These are phyloP conservation scores for Balakata baccata DNA, from an alignment of 345 rosid species.

Conservation along the genomic window DNA sequence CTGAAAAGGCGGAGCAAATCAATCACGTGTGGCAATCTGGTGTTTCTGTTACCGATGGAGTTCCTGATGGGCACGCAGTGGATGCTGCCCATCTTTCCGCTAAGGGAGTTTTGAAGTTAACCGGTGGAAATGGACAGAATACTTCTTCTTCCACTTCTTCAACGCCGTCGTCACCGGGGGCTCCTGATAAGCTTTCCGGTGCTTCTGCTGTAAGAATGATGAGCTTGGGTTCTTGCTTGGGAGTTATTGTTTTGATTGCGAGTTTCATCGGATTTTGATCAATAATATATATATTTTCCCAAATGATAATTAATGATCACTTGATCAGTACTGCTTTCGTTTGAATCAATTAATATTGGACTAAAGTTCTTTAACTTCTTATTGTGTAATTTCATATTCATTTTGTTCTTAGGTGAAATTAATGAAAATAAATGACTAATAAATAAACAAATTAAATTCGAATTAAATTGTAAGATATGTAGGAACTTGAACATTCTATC, in stretches of 20 bases:
- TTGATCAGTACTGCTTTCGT: neutral
- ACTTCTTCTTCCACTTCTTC: neutral
- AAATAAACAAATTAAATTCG: too few relatives aligned
- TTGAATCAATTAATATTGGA: neutral
- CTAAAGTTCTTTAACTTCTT: too few relatives aligned
- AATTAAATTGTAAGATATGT: too few relatives aligned
- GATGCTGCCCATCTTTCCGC: neutral
- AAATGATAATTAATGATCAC: too few relatives aligned
- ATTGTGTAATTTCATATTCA: too few relatives aligned
- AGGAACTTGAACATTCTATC: too few relatives aligned
- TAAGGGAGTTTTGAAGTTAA: neutral
- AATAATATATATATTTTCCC: too few relatives aligned
- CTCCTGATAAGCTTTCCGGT: neutral
- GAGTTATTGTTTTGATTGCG: neutral
- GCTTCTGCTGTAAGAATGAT: neutral
- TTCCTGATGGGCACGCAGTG: neutral
- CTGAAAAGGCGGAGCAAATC: neutral
- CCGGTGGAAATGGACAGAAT: neutral
- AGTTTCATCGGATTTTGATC: constrained; percentile 5
- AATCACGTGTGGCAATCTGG: constrained; percentile 3
- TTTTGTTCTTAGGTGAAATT: too few relatives aligned
- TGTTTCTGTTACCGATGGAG: neutral
- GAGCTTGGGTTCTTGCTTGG: constrained; percentile 1
- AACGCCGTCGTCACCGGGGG: neutral
- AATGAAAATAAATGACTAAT: too few relatives aligned